Percentiles rank a stretch among this genome's conserved stretches.
Evolutionary conservation across 306 rosid genomes (phyloP).

Genomic region (Prunus kanzakura): DNA sequence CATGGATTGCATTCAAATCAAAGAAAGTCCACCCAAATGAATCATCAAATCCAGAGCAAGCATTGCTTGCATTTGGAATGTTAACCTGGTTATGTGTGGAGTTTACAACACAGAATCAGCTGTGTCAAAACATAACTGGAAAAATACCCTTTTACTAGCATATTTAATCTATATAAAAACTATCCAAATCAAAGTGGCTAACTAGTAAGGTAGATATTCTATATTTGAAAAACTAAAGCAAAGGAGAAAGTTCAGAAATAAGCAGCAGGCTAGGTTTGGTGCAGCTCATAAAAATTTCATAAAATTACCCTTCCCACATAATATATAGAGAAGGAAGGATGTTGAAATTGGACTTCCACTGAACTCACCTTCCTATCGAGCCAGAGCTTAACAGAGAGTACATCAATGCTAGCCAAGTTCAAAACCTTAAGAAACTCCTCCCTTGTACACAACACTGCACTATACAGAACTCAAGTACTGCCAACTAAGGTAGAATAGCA

Average conservation of each 20-base stretch:
- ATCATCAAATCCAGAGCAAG: constrained; percentile 39
- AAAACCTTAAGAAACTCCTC: constrained; percentile 57
- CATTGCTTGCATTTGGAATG: constrained; percentile 50
- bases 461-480: constrained; percentile 31
- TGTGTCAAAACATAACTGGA: not conserved
- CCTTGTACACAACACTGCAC: constrained; percentile 50
- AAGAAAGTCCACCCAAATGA: constrained; percentile 60
- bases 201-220: not conserved
- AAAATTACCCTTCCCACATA: not conserved
- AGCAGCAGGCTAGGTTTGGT: not conserved
- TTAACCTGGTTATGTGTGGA: constrained; percentile 38
- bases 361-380: constrained; percentile 47
- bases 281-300: not conserved
- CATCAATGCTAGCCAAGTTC: constrained; percentile 50
- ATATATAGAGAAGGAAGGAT: not conserved
- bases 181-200: not conserved
- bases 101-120: constrained; percentile 7
- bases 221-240: not conserved
- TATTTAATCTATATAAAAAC: not conserved
- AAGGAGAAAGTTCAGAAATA: not conserved
- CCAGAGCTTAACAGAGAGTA: constrained; percentile 47
- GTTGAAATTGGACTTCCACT: not conserved
- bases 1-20: constrained; percentile 48
- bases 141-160: not conserved
- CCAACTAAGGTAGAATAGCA: constrained; percentile 21